Conservation (phyloP, 1,284 basidiomycete genomes). For the Heterobasidion parviporum region DNA sequence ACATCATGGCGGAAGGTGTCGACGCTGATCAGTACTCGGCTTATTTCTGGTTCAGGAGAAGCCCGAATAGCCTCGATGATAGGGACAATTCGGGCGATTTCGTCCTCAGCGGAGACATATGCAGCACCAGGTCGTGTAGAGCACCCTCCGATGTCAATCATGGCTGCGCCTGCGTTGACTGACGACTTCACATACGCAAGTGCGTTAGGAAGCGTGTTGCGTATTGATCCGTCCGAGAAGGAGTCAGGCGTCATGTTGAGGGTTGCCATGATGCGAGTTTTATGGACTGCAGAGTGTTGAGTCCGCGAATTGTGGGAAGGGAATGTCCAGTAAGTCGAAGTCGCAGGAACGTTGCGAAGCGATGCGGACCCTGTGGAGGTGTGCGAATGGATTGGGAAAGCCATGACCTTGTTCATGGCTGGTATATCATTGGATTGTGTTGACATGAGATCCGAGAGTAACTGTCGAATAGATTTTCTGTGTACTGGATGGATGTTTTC, state of each 20-base stretch:
- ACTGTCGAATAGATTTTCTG: constrained; percentile 33
- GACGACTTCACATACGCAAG: constrained; percentile 40
- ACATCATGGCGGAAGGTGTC: constrained; percentile 91
- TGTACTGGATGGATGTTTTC: constrained; percentile 56
- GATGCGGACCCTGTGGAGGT: constrained; percentile 7
- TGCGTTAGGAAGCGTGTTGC: constrained; percentile 43
- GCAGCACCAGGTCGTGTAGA: constrained; percentile 79
- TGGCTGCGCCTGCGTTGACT: constrained; percentile 53
- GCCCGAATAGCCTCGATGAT: constrained; percentile 44
- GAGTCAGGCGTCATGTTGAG: constrained; percentile 96
- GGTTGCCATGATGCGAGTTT: constrained; percentile 86
- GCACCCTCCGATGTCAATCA: constrained; percentile 93
- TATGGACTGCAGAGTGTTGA: constrained; percentile 15
- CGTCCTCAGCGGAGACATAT: constrained; percentile 67
- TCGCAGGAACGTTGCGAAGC: constrained; percentile 31
- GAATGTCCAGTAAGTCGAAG: constrained; percentile 48
- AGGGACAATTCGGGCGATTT: constrained; percentile 69
- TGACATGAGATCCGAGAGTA: constrained; percentile 36
- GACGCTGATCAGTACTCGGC: constrained; percentile 64
- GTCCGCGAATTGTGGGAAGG: constrained; percentile 19
- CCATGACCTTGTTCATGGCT: constrained; percentile 59
- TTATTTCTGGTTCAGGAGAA: constrained; percentile 10
- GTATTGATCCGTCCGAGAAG: constrained; percentile 82
- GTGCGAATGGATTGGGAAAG: constrained; percentile 48
- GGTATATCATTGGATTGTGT: constrained; percentile 22